Percentiles rank a stretch among this genome's conserved stretches.
Evolutionary conservation across 805 yeast genomes (phyloP).

Genomic region (Starmerella roubikii): DNA sequence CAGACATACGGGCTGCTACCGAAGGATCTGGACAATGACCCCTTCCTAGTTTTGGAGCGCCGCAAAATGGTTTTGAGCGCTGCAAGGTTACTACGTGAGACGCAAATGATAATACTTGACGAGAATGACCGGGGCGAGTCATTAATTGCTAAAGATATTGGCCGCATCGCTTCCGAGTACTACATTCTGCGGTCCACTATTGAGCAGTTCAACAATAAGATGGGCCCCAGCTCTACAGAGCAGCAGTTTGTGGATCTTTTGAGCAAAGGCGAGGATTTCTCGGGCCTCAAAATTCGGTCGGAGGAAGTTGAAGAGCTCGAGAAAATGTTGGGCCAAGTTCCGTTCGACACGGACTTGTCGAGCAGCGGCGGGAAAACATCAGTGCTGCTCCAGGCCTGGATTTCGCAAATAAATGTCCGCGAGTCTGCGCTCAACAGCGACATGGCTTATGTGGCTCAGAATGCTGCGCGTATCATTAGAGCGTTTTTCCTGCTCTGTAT

Average conservation of each 20-base stretch:
- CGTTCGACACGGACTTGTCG: conserved; percentile 9
- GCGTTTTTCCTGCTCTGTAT: conserved; percentile 80
- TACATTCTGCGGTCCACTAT: conserved; percentile 73
- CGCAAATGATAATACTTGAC: conserved; percentile 90
- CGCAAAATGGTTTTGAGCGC: conserved; percentile 64
- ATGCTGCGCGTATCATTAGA: conserved; percentile 82
- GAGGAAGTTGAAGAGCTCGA: conserved; percentile 73
- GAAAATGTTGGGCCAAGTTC: conserved; percentile 36
- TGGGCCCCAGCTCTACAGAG: conserved; percentile 75
- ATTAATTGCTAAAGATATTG: conserved; percentile 74
- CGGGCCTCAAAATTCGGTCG: conserved; percentile 71
- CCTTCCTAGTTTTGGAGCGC: conserved; percentile 58
- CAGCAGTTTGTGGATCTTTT: conserved; percentile 83
- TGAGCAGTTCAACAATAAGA: conserved; percentile 75
- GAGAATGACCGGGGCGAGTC: conserved; percentile 53
- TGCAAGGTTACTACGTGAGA: conserved; percentile 65
- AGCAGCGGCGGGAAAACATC: conserved; percentile 64
- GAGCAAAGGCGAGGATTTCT: conserved; percentile 88
- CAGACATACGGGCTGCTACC: conserved; percentile 82
- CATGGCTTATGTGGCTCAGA: conserved; percentile 87
- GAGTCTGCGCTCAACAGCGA: conserved; percentile 81
- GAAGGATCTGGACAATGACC: conserved; percentile 74
- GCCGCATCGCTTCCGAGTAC: conserved; percentile 89
- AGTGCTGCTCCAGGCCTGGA: conserved; percentile 71
- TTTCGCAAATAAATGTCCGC: conserved; percentile 56